A percentile compares a stretch with the other conserved stretches of the same genome.
phyloP scores from a whole-genome alignment of 2,329 filamentous ascomycete genomes.

The Sclerotinia glacialis region DNA sequence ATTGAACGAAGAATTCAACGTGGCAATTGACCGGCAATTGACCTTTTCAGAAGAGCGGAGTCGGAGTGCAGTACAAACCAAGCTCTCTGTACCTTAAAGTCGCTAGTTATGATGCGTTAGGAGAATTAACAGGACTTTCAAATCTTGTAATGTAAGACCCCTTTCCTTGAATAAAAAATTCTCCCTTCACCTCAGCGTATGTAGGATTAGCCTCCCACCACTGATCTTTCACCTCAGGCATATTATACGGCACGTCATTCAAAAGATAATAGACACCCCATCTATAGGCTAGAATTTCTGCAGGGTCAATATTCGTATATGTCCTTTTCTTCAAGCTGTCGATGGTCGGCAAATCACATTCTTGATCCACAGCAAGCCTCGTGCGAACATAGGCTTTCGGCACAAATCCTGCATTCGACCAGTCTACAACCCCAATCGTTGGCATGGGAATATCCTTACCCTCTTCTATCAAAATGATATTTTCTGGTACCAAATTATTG shows the following conservation, averaged over 20 bases:
- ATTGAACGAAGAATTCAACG: background rate
- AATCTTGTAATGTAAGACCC: too few species aligned
- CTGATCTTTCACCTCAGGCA: background rate
- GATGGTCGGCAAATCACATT: rapidly evolving
- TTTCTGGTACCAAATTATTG: rapidly evolving
- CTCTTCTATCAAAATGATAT: background rate
- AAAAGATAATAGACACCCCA: background rate
- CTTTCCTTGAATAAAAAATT: background rate
- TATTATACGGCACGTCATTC: background rate
- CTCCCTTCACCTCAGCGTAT: rapidly evolving
- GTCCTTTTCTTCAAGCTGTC: background rate
- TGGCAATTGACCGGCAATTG: constrained; percentile 2
- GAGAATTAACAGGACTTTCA: too few species aligned
- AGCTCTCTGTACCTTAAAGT: too few species aligned
- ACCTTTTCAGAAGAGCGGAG: background rate
- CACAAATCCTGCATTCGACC: background rate
- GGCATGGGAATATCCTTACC: background rate
- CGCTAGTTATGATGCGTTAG: too few species aligned
- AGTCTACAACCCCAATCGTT: background rate
- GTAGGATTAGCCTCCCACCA: background rate
- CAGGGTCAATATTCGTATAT: too few species aligned
- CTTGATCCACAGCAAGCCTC: background rate
- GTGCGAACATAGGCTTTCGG: background rate
- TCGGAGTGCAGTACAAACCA: background rate
- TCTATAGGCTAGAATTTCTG: background rate